Conservation (phyloP, 2,329 filamentous ascomycete species). For the Colletotrichum sp. region DNA sequence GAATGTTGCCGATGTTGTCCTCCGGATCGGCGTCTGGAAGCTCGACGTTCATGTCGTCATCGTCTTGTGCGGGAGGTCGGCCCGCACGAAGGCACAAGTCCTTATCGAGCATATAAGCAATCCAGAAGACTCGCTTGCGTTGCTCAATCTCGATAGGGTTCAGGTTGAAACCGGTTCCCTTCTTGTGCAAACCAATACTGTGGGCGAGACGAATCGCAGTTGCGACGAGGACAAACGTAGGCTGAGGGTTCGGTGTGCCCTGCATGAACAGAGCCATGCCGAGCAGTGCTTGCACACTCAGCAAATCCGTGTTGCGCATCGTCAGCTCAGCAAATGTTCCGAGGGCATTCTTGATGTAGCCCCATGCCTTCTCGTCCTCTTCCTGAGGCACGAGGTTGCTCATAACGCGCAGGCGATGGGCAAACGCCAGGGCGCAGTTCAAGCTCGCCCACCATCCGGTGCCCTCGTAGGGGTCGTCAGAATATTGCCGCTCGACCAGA, state of each 20-base stretch:
- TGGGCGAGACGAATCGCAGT: constrained; percentile 90
- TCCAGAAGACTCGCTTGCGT: constrained; percentile 71
- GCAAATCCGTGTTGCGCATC: constrained; percentile 93
- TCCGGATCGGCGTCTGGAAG: constrained; percentile 88
- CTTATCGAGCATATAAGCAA: constrained; percentile 70
- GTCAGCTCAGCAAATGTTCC: constrained; percentile 90
- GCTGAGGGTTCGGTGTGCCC: constrained; percentile 95
- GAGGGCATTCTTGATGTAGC: constrained; percentile 95
- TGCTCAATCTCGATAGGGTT: constrained; percentile 96
- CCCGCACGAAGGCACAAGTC: constrained; percentile 65
- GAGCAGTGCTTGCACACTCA: constrained; percentile 92
- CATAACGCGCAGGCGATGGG: constrained; percentile 92
- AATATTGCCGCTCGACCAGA: constrained; percentile 92
- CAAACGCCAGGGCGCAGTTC: constrained; percentile 92
- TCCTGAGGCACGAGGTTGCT: constrained; percentile 89
- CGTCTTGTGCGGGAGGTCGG: constrained; percentile 65
- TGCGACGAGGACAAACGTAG: constrained; percentile 88
- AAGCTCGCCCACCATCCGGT: constrained; percentile 99
- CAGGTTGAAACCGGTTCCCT: constrained; percentile 89
- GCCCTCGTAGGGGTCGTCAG: constrained; percentile 87
- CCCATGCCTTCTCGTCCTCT: constrained; percentile 94
- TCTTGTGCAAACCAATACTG: constrained; percentile 94
- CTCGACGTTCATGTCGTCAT: constrained; percentile 90
- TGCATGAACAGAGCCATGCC: constrained; percentile 96
- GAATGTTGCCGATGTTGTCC: constrained; percentile 95